Conservation (phyloP, 2,329 filamentous ascomycete species). For the Cladorrhinum sp. region DNA sequence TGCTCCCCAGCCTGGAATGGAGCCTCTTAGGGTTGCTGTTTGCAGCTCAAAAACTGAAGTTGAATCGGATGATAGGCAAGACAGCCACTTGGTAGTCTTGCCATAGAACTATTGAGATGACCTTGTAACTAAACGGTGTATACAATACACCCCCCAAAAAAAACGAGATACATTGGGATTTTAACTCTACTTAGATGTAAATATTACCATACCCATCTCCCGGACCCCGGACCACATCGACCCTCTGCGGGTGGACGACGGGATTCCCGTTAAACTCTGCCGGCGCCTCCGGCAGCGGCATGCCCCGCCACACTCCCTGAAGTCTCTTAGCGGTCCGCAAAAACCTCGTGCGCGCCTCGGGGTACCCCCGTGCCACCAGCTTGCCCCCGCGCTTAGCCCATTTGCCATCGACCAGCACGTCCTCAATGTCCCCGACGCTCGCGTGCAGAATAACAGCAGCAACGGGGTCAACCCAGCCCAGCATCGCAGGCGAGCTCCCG, state of each 20-base stretch:
- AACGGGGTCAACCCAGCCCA: slow-evolving; percentile 55
- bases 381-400: slow-evolving; percentile 46
- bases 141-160: no score
- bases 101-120: no score
- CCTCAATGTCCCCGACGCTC: slow-evolving; percentile 48
- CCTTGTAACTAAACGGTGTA: no score
- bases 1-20: no score
- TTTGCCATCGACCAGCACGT: slow-evolving; percentile 49
- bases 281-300: neutral
- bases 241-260: neutral
- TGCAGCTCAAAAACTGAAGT: no score
- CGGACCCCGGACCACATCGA: neutral
- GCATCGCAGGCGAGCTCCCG: slow-evolving; percentile 44
- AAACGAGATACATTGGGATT: no score
- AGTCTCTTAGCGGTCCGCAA: slow-evolving; percentile 27
- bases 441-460: slow-evolving; percentile 56
- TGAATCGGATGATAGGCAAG: no score
- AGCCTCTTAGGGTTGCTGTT: no score
- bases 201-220: neutral
- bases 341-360: slow-evolving; percentile 32
- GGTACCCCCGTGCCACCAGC: slow-evolving; percentile 30
- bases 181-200: neutral
- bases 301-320: neutral
- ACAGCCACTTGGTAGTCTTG: no score
- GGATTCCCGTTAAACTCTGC: neutral